phyloP scores from a whole-genome alignment of 352 stramenopile species.

The Phytophthora kernoviae region DNA sequence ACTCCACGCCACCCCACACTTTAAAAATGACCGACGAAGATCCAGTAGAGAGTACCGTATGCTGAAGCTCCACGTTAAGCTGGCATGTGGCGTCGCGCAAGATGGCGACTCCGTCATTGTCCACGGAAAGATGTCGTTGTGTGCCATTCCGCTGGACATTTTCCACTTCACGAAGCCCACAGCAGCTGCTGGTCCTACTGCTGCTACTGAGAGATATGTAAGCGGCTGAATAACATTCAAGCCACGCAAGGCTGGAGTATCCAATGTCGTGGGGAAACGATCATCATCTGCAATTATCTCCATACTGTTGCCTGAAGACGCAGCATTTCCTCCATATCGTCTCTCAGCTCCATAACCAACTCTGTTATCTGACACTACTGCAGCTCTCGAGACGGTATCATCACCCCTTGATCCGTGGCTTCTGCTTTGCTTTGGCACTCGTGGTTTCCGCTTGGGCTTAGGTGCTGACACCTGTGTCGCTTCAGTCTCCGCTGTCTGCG shows the following conservation, averaged over 20 bases:
- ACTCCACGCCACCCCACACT: constrained; percentile 33
- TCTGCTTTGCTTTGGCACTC: constrained; percentile 11
- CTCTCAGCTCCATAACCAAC: background rate
- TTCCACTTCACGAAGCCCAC: constrained; percentile 39
- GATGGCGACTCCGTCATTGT: constrained; percentile 32
- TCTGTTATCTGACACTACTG: background rate
- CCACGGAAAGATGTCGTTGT: constrained; percentile 30
- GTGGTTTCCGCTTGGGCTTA: constrained; percentile 21
- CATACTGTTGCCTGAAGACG: too few species aligned
- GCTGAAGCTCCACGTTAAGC: constrained; percentile 43
- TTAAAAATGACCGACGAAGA: constrained; percentile 32
- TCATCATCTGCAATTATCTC: too few species aligned
- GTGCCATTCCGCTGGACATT: constrained; percentile 13
- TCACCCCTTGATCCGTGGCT: background rate
- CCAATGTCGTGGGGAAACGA: too few species aligned
- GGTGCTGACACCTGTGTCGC: background rate
- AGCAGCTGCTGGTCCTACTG: constrained; percentile 16
- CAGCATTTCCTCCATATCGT: background rate
- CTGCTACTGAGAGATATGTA: constrained; percentile 31
- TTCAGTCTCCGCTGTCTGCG: background rate
- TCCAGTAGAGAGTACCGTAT: constrained; percentile 6
- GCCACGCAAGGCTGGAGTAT: background rate
- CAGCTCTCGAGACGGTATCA: background rate
- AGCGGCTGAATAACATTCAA: constrained; percentile 16
- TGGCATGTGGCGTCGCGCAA: constrained; percentile 28